Evolutionary conservation across 73 alveolate species (phyloP), one percentile per base, ranked within the genome.

Genomic region (Paramecium octaurelia): DNA sequence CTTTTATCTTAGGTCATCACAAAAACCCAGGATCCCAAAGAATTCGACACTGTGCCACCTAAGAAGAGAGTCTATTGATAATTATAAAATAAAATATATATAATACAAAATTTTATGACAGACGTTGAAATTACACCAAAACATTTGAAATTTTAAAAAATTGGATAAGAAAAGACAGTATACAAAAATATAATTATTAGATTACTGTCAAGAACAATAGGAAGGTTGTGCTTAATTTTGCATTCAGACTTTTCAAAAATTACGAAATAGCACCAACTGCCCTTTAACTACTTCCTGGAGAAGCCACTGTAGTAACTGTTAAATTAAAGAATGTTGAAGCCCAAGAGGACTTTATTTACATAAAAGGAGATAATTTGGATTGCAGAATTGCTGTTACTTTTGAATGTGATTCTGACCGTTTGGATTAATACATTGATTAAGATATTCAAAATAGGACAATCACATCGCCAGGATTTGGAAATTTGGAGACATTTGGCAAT

Each of bases 41-140:
- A 95, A 87, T 95, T 95, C 34, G 92, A 94, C 48, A 92, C 96
- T 48, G 95, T 95, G 21, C 98, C 98, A 36, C 98, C 98, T 23
- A 94, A 84, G 94, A 95, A 95, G 93, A 95, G 97, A 95, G 94
- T 86, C 21, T 95, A 95, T 93, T 95, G 96, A 48, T 48, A 16
- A 48, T 48, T 48, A 48, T 48, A 48, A 48, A 48, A 48, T 48
- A 48, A 48, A 48, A 68, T 34, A 48, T 48, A 48, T 48, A 48
- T 48, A 48, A 48, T 48, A 48, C 60, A 48, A 48, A 48, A 48
- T 48, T 48, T 48, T 48, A 77, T 77, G 90, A 20, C 42, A 38
- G 90, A 77, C 90, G 90, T 77, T 77, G 90, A 77, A 40, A 77
- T 77, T 42, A 38, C 42, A 27, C 40, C 90, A 16, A 35, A 27